phyloP scores from a whole-genome alignment of 208 protist species.

The Leishmania tropica region DNA sequence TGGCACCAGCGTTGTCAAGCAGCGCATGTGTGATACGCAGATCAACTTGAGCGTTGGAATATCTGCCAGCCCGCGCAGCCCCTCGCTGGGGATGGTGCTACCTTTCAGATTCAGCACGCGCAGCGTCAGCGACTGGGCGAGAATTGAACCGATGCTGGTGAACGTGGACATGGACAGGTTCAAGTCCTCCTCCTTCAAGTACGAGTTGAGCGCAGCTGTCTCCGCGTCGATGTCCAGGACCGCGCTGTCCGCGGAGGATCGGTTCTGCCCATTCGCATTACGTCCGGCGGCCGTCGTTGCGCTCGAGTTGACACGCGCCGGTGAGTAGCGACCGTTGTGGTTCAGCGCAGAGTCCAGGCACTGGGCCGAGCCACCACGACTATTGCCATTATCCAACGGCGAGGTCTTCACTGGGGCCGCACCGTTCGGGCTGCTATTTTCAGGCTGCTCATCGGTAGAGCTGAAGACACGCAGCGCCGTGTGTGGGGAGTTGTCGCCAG shows the following conservation, averaged over 20 bases:
- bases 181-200: conserved; percentile 41
- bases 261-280: neutral
- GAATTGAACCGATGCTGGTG: conserved; percentile 35
- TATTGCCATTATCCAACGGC: neutral
- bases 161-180: conserved; percentile 72
- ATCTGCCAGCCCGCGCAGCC: conserved; percentile 48
- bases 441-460: neutral
- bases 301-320: conserved; percentile 12
- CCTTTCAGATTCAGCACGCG: conserved; percentile 54
- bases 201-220: conserved; percentile 33
- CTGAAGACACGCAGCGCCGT: conserved; percentile 19
- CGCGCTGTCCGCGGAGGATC: neutral
- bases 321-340: conserved; percentile 27
- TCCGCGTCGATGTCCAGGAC: conserved; percentile 13
- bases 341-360: conserved; percentile 13
- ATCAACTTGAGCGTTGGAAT: conserved; percentile 46
- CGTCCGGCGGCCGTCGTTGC: neutral
- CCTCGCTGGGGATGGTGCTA: conserved; percentile 52
- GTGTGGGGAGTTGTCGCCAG: neutral
- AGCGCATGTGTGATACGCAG: conserved; percentile 56
- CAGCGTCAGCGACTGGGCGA: conserved; percentile 42
- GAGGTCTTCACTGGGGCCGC: neutral
- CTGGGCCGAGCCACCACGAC: neutral
- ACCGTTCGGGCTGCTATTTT: neutral
- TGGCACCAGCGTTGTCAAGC: conserved; percentile 42